These are phyloP conservation scores for Diaporthe aspalathi DNA, from an alignment of 2,329 filamentous ascomycete genomes.

Conservation along the genomic window DNA sequence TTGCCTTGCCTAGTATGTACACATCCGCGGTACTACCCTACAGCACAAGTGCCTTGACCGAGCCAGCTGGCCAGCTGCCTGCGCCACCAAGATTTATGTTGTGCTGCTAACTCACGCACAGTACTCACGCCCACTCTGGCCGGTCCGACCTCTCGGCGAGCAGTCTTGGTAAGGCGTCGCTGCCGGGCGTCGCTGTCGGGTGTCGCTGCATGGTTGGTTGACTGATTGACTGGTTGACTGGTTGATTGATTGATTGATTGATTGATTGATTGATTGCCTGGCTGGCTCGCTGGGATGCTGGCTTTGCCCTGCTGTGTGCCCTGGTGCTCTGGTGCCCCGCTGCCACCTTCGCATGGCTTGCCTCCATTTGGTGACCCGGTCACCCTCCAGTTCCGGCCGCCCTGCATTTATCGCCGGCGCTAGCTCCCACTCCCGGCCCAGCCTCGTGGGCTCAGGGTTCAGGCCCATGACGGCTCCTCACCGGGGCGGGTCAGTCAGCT, in stretches of 20 bases:
- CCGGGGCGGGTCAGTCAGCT: conserved; percentile 11
- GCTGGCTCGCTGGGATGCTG: background rate
- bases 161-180: background rate
- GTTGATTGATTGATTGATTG: no score
- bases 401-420: conserved; percentile 26
- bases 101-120: background rate
- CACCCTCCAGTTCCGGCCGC: conserved; percentile 25
- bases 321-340: background rate
- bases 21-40: no score
- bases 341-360: conserved; percentile 14
- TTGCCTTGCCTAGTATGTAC: background rate
- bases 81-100: background rate
- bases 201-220: no score
- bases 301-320: no score
- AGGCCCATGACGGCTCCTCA: background rate
- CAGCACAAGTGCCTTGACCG: no score
- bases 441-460: conserved; percentile 31
- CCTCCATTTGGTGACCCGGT: background rate
- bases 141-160: no score
- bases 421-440: conserved; percentile 11
- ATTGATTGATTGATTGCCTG: no score
- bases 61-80: background rate
- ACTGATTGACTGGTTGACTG: no score
- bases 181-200: no score
- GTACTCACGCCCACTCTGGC: no score